Percentiles rank a stretch among this genome's conserved stretches.
Conservation (phyloP, 306 rosid species). For the Cucumis melo region DNA sequence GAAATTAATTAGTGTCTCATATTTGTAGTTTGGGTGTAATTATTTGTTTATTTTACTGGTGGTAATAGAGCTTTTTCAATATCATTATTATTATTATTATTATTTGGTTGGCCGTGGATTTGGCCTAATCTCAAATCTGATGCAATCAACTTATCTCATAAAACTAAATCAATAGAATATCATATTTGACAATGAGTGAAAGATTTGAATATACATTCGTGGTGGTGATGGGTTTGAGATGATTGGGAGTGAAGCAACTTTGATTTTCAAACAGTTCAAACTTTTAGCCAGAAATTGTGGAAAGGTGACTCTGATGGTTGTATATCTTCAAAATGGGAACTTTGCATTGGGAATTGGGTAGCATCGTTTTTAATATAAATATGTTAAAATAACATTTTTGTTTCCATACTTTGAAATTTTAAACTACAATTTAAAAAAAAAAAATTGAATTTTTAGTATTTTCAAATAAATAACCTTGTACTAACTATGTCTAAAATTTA, state of each 20-base stretch:
- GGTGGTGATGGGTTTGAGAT: not conserved
- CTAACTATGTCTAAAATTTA: too few species aligned
- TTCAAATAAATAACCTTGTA: too few species aligned
- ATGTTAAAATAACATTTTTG: too few species aligned
- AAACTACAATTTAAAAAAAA: too few species aligned
- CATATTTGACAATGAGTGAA: not conserved
- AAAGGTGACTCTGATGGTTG: not conserved
- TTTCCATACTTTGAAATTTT: too few species aligned
- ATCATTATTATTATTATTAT: too few species aligned
- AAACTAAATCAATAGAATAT: too few species aligned
- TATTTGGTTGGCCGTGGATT: not conserved
- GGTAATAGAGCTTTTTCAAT: too few species aligned
- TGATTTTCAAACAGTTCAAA: not conserved
- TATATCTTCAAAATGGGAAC: not conserved
- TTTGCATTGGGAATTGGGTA: not conserved
- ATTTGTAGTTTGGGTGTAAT: not conserved
- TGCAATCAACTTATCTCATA: not conserved
- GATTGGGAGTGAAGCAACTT: not conserved
- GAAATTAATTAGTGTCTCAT: not conserved
- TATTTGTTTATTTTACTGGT: too few species aligned
- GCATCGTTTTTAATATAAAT: not conserved
- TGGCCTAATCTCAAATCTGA: too few species aligned
- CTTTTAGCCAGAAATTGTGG: conserved; percentile 2
- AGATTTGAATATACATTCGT: not conserved
- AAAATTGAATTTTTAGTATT: too few species aligned